Percentiles rank a stretch among this genome's conserved stretches.
phyloP scores from a whole-genome alignment of 164 flowering plant species.

The Annona cherimola region DNA sequence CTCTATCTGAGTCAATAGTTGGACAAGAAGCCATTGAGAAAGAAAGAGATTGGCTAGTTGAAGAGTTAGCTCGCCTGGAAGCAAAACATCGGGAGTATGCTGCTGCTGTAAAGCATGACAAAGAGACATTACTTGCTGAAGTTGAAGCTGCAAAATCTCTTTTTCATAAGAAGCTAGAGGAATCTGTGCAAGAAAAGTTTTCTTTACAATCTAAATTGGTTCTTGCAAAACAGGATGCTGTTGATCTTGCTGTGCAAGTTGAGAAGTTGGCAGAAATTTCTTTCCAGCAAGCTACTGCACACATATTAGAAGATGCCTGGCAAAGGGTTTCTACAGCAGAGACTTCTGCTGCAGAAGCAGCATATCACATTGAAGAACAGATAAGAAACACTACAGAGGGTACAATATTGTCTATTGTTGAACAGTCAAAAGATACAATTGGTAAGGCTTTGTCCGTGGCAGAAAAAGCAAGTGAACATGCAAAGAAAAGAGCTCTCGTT shows the following conservation, averaged over 20 bases:
- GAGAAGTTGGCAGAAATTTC: constrained; percentile 51
- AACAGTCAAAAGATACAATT: constrained; percentile 48
- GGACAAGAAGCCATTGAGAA: constrained; percentile 40
- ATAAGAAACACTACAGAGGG: constrained; percentile 42
- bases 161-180: constrained; percentile 42
- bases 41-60: constrained; percentile 44
- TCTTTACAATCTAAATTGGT: constrained; percentile 47
- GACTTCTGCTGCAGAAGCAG: constrained; percentile 53
- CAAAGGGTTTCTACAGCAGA: constrained; percentile 49
- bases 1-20: constrained; percentile 33
- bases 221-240: constrained; percentile 49
- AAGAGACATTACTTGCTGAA: constrained; percentile 44
- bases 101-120: constrained; percentile 38
- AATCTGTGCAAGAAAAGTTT: constrained; percentile 44
- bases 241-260: constrained; percentile 62
- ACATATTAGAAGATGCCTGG: constrained; percentile 48
- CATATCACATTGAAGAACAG: constrained; percentile 47
- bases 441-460: constrained; percentile 42
- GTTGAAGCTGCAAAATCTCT: constrained; percentile 45
- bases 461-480: constrained; percentile 36
- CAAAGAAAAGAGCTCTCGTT: constrained; percentile 26
- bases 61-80: constrained; percentile 36
- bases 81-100: constrained; percentile 42
- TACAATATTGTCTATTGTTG: constrained; percentile 34
- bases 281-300: constrained; percentile 53